Evolutionary conservation across 495 filamentous ascomycete species (phyloP), one percentile per base, ranked within the genome.

Genomic region (Jackrogersella minutella): DNA sequence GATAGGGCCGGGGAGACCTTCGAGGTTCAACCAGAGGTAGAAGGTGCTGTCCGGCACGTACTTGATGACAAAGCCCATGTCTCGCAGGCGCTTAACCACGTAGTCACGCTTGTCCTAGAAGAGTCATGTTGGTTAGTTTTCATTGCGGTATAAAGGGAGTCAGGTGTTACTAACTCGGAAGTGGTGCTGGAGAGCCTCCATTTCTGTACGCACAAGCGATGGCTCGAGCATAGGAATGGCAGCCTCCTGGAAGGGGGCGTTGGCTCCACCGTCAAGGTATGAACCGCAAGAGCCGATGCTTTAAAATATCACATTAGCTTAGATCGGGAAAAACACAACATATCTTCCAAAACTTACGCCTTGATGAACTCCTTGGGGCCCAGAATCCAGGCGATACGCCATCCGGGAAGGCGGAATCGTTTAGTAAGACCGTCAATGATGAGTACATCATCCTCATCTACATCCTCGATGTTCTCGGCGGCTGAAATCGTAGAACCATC

Each of bases 371-470:
- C 94, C 81, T 97, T 97, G 47, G 94, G 94, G 1, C 94, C 94
- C 47, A 98, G 76, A 63, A 98, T 90, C 94, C 94, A 97, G 7
- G 93, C 93, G 46, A 98, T 93, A 65, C 94, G 91, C 93, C 94
- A 98, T 56, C 94, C 94, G 2, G 94, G 94, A 2, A 98, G 87
- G 64, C 94, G 88, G 86, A 98, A 98, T 52, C 93, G 90, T 84
- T 98, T 98, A 58, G 94, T 98, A 14, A 98, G 86, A 39, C 94
- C 94, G 76, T 98, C 94, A 55, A 98, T 93, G 70, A 98, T 89
- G 39, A 98, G 87, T 6, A 98, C 93, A 67, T 96, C 81, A 50
- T 84, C 82, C 49, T 84, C 79, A 49, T 88, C 81, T 52, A 87
- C 85, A 63, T 87, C 84, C 74, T 94, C 81, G 56, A 98, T 86